Evolutionary conservation across 73 alveolate genomes (phyloP), one percentile per base, ranked within the genome.

Genomic region (Durusdinium trenchii): DNA sequence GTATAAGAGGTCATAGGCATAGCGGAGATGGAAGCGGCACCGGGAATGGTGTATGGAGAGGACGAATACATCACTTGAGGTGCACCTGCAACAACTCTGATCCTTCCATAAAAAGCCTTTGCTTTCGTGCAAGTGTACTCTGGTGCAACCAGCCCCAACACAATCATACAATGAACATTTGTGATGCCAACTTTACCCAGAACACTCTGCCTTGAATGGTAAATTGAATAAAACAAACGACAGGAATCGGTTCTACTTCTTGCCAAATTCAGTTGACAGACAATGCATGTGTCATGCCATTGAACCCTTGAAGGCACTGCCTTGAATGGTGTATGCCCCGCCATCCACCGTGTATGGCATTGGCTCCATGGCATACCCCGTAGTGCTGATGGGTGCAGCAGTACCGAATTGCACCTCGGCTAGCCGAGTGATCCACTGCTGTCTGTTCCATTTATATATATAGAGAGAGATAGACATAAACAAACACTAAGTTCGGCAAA

Each of bases 351-450:
- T 73, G 52, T 73, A 73, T 73, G 85, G 85, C 40, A 78, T 78
- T 45, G 89, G 89, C 89, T 78, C 89, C 89, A 78, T 78, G 1
- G 89, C 64, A 46, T 78, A 78, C 54, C 85, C 85, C 85, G 40
- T 9, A 23, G 57, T 35, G 85, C 85, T 75, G 57, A 75, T 75
- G 86, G 86, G 57, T 36, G 86, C 86, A 40, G 86, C 86, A n/a
- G n/a, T n/a, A n/a, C n/a, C n/a, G n/a, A n/a, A n/a, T n/a, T n/a
- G n/a, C n/a, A n/a, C n/a, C n/a, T n/a, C n/a, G n/a, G n/a, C n/a
- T n/a, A n/a, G n/a, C n/a, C n/a, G n/a, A n/a, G n/a, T n/a, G n/a
- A n/a, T n/a, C n/a, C n/a, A n/a, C n/a, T n/a, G n/a, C n/a, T n/a
- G n/a, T n/a, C n/a, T n/a, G n/a, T n/a, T n/a, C n/a, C n/a, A n/a